These are phyloP conservation scores for Zymoseptoria pseudotritici DNA, from an alignment of 2,329 filamentous ascomycete species.

Conservation along the genomic window DNA sequence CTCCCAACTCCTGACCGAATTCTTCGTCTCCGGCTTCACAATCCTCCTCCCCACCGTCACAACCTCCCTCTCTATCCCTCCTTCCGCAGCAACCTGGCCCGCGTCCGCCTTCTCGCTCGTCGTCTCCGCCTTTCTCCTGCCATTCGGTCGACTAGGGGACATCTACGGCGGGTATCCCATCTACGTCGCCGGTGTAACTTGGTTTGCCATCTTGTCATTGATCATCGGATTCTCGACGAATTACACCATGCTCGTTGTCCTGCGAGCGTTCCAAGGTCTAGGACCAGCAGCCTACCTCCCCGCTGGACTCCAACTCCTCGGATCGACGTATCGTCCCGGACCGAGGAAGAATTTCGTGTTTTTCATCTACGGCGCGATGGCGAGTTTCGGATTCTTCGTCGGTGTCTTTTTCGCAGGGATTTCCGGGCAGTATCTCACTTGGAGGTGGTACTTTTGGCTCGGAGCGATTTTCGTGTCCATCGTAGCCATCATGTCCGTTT, in stretches of 20 bases:
- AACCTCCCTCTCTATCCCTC: constrained; percentile 56
- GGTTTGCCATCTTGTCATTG: constrained; percentile 27
- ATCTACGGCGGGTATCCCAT: constrained; percentile 56
- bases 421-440: constrained; percentile 46
- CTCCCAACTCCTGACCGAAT: constrained; percentile 46
- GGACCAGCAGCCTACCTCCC: constrained; percentile 31
- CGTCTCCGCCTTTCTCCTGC: constrained; percentile 41
- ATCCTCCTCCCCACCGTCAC: constrained; percentile 60
- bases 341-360: constrained; percentile 33
- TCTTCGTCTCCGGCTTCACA: constrained; percentile 68
- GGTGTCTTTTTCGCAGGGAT: constrained; percentile 61
- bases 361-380: constrained; percentile 43
- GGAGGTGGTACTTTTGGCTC: constrained; percentile 64
- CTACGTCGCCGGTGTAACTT: constrained; percentile 53
- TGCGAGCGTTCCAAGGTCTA: constrained; percentile 31
- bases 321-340: constrained; percentile 30
- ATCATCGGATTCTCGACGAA: constrained; percentile 29
- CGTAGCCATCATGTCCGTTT: constrained; percentile 39
- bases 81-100: constrained; percentile 53
- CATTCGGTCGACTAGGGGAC: constrained; percentile 44
- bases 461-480: constrained; percentile 48
- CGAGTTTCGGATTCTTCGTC: constrained; percentile 50
- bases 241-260: constrained; percentile 30
- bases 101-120: constrained; percentile 46
- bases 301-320: constrained; percentile 27